Percentiles rank a stretch among this genome's conserved stretches.
phyloP scores from a whole-genome alignment of 2,329 filamentous ascomycete species.

The Sporothrix phasma region DNA sequence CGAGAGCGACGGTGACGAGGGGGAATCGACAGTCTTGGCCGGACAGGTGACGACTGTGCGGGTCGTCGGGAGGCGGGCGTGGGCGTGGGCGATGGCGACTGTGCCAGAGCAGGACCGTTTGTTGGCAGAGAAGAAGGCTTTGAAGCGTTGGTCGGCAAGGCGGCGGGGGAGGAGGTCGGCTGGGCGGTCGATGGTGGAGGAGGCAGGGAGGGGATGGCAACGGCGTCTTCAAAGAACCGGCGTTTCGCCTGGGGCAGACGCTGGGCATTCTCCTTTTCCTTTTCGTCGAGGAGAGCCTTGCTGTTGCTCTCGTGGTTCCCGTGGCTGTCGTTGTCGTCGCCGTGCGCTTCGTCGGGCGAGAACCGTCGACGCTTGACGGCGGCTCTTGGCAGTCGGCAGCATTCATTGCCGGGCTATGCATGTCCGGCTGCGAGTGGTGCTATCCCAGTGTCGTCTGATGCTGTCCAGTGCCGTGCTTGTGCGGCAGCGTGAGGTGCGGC shows the following conservation, averaged over 20 bases:
- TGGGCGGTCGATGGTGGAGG: neutral
- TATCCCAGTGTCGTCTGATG: neutral
- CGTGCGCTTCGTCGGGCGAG: no score
- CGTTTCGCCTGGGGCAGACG: slow-evolving; percentile 37
- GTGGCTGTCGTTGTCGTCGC: neutral
- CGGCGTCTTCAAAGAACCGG: slow-evolving; percentile 34
- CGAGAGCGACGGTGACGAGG: slow-evolving; percentile 4
- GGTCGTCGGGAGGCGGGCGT: neutral
- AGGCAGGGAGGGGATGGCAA: slow-evolving; percentile 9
- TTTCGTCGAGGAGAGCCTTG: neutral
- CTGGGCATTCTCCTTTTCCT: slow-evolving; percentile 16
- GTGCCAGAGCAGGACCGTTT: neutral
- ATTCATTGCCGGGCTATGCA: slow-evolving; percentile 25
- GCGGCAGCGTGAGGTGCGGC: neutral
- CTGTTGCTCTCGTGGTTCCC: neutral
- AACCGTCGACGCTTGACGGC: slow-evolving; percentile 28
- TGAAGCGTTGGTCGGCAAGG: neutral
- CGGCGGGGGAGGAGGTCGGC: slow-evolving; percentile 6
- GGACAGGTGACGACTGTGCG: neutral
- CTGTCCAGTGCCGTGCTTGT: neutral
- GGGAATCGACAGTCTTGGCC: neutral
- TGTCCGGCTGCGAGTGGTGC: neutral
- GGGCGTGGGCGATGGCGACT: neutral
- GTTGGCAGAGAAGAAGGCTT: neutral
- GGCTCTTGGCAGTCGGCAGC: slow-evolving; percentile 27